Evolutionary conservation across 1,139 yeast species (phyloP), one percentile per base, ranked within the genome.

Genomic region (Kazachstania sp.): DNA sequence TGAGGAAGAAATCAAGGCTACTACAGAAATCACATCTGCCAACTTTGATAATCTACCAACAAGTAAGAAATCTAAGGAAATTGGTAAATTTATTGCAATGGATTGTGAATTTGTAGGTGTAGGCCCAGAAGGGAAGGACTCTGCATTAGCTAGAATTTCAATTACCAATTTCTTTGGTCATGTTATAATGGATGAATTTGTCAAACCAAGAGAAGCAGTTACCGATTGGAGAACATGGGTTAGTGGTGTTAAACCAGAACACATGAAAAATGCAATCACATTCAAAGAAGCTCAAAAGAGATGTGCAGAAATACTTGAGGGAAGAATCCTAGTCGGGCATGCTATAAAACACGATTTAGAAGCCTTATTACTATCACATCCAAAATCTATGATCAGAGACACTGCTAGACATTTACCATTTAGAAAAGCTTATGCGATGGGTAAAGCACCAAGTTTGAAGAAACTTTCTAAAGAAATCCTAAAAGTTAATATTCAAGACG

Each of bases 31-130:
- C 44, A 12, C 47, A 44, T 18, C 16, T 49, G 18, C 41, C 3
- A 35, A 41, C 13, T 41, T 43, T 28, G 30, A 34, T 26, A 20
- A 36, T 19, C 20, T 26, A 1, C 35, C 46, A n/a, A 18, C 20
- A 7, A 11, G 44, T 5, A 50, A 52, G 29, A 60, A 55, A 45
- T 53, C 57, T 30, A 56, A 53, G 34, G 75, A 72, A 44, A 72
- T 78, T 1, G 96, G 96, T 0, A 83, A 76, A 57, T 87, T 77
- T 55, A 56, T 90, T 7, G 88, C 96, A 0, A 77, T 90, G 50
- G 97, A 90, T 67, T 88, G 97, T 71, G 97, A 90, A 60, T 88
- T 90, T 71, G 97, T 90, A 1, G 97, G 97, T 5, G 81, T 84
- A 0, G 97, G 96, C 0, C 77, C 75, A 1, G 80, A 79, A 19